Conservation (phyloP, 106 monocot genomes). For the Allium sativum region DNA sequence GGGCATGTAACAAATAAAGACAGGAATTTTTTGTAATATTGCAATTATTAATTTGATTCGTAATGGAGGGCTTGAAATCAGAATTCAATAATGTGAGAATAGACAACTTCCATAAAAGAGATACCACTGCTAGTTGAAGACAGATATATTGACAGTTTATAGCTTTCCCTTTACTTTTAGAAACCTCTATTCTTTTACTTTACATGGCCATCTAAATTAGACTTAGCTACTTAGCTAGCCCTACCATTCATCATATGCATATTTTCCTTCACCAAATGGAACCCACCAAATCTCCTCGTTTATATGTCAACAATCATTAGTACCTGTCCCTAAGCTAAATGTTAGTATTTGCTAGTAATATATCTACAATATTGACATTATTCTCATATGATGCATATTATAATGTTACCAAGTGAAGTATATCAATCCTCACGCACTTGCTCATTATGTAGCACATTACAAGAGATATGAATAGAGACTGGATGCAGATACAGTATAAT, state of each 20-base stretch:
- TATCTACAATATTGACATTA: too few species aligned
- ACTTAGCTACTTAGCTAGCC: neutral
- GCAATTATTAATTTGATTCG: constrained; percentile 2
- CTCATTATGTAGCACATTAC: too few species aligned
- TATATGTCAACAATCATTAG: neutral
- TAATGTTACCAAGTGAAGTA: too few species aligned
- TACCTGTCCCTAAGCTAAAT: too few species aligned
- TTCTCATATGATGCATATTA: too few species aligned
- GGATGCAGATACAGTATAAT: too few species aligned
- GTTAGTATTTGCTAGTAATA: too few species aligned
- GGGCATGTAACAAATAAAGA: neutral
- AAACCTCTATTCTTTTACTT: constrained; percentile 34
- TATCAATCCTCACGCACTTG: too few species aligned
- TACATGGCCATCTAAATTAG: constrained; percentile 7
- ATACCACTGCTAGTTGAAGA: constrained; percentile 8
- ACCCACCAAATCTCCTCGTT: constrained; percentile 13
- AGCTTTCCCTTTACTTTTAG: constrained; percentile 27
- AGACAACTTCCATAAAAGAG: constrained; percentile 8
- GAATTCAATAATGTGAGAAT: constrained; percentile 16
- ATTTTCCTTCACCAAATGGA: constrained; percentile 17
- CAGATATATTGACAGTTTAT: constrained; percentile 30
- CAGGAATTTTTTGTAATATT: constrained; percentile 5
- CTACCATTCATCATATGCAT: constrained; percentile 2
- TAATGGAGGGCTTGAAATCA: constrained; percentile 3
- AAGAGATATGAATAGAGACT: too few species aligned